A percentile compares a stretch with the other conserved stretches of the same genome.
Conservation (phyloP, 2,329 filamentous ascomycete species). For the Chaetomium olivaceum region DNA sequence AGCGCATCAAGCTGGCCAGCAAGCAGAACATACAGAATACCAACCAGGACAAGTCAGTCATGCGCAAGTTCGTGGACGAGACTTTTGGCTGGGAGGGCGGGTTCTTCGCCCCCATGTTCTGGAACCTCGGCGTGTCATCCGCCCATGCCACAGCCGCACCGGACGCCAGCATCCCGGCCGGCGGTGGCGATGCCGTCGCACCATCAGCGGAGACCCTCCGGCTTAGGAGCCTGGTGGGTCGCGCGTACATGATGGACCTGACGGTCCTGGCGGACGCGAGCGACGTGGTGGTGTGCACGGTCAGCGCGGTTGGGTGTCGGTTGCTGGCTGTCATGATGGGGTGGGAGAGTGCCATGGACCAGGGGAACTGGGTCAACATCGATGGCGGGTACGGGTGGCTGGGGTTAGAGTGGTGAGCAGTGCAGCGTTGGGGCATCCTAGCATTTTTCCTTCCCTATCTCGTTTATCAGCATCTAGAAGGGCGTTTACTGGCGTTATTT, state of each 20-base stretch:
- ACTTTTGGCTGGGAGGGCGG: slow-evolving; percentile 85
- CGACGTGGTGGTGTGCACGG: slow-evolving; percentile 74
- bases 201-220: slow-evolving; percentile 59
- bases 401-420: slow-evolving; percentile 35
- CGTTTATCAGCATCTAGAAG: slow-evolving; percentile 12
- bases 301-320: slow-evolving; percentile 71
- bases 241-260: slow-evolving; percentile 81
- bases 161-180: slow-evolving; percentile 32
- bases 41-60: slow-evolving; percentile 46
- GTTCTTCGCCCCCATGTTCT: slow-evolving; percentile 81
- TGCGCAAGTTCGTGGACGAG: slow-evolving; percentile 71
- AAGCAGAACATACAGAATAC: slow-evolving; percentile 50
- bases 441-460: slow-evolving; percentile 15
- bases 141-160: neutral
- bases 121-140: slow-evolving; percentile 58
- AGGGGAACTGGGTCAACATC: slow-evolving; percentile 73
- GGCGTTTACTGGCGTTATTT: slow-evolving; percentile 11
- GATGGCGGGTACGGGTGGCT: slow-evolving; percentile 69
- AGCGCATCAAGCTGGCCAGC: slow-evolving; percentile 72
- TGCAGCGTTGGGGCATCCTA: neutral
- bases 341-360: slow-evolving; percentile 67
- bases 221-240: slow-evolving; percentile 71
- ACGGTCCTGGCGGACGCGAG: slow-evolving; percentile 68
- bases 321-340: slow-evolving; percentile 84
- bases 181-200: slow-evolving; percentile 27